Percentiles rank a stretch among this genome's conserved stretches.
These are phyloP conservation scores for Bassia scoparia DNA, from an alignment of 148 eudicot genomes.

Conservation along the genomic window DNA sequence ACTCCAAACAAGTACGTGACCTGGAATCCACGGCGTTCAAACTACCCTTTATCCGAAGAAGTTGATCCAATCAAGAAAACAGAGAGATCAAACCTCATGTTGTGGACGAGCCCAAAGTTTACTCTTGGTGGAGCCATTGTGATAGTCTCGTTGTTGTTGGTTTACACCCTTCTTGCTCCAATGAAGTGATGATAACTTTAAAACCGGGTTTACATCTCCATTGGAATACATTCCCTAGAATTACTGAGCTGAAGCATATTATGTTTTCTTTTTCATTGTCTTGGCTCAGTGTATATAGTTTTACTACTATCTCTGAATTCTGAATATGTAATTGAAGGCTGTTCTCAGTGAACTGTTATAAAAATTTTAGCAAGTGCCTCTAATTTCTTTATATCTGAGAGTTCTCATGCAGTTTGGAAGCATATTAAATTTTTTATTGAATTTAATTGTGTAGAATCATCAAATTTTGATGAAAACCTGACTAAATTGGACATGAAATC, in stretches of 20 bases:
- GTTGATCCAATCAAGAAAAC: slow-evolving; percentile 92
- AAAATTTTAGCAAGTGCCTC: too few species aligned
- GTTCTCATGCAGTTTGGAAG: too few species aligned
- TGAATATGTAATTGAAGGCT: background rate
- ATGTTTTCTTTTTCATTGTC: background rate
- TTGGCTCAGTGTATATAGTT: slow-evolving; percentile 18
- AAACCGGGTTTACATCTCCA: background rate
- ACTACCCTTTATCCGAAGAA: slow-evolving; percentile 88
- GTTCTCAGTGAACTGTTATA: background rate
- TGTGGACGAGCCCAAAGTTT: slow-evolving; percentile 90
- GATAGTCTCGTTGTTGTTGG: slow-evolving; percentile 61
- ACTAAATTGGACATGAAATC: too few species aligned
- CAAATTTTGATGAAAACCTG: too few species aligned
- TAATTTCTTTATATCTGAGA: too few species aligned
- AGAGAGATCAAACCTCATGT: slow-evolving; percentile 79
- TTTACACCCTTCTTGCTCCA: slow-evolving; percentile 78
- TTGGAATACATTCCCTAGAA: background rate
- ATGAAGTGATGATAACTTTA: slow-evolving; percentile 35
- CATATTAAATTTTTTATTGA: too few species aligned
- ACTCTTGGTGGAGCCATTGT: slow-evolving; percentile 71
- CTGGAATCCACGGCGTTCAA: slow-evolving; percentile 90
- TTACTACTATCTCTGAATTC: background rate
- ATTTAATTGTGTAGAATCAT: too few species aligned
- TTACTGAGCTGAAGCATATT: background rate
- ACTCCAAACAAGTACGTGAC: slow-evolving; percentile 80